phyloP scores from a whole-genome alignment of 148 eudicot genomes.

The Polygonum maritimum region DNA sequence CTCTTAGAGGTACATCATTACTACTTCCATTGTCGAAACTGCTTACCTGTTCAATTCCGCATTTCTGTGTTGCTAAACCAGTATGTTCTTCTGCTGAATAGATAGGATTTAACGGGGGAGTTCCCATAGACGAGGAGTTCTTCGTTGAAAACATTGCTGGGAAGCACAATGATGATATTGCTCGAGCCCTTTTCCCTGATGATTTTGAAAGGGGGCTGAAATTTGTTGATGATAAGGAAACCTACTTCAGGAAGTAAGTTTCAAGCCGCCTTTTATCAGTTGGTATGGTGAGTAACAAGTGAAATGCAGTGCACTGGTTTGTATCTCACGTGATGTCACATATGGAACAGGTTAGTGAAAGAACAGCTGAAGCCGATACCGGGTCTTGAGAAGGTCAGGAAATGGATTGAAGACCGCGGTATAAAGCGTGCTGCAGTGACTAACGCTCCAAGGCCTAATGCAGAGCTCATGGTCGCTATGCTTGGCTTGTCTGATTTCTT shows the following conservation, averaged over 20 bases:
- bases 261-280: not conserved
- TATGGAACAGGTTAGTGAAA: slow-evolving; percentile 42
- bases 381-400: slow-evolving; percentile 57
- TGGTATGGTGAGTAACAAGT: not conserved
- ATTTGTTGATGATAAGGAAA: slow-evolving; percentile 71
- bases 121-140: slow-evolving; percentile 67
- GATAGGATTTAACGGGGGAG: slow-evolving; percentile 86
- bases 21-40: not conserved
- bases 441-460: slow-evolving; percentile 77
- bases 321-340: not conserved
- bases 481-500: slow-evolving; percentile 85
- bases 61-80: not conserved
- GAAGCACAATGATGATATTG: slow-evolving; percentile 79
- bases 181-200: slow-evolving; percentile 64
- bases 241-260: slow-evolving; percentile 59
- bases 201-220: slow-evolving; percentile 60
- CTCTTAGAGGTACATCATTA: slow-evolving; percentile 52
- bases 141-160: slow-evolving; percentile 71
- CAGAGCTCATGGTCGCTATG: slow-evolving; percentile 69
- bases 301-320: not conserved
- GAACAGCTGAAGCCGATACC: slow-evolving; percentile 59
- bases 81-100: slow-evolving; percentile 19
- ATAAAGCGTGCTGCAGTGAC: slow-evolving; percentile 93
- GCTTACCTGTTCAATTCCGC: not conserved
- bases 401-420: slow-evolving; percentile 82